phyloP scores from a whole-genome alignment of 495 filamentous ascomycete species.

The Cercophora newfieldiana region DNA sequence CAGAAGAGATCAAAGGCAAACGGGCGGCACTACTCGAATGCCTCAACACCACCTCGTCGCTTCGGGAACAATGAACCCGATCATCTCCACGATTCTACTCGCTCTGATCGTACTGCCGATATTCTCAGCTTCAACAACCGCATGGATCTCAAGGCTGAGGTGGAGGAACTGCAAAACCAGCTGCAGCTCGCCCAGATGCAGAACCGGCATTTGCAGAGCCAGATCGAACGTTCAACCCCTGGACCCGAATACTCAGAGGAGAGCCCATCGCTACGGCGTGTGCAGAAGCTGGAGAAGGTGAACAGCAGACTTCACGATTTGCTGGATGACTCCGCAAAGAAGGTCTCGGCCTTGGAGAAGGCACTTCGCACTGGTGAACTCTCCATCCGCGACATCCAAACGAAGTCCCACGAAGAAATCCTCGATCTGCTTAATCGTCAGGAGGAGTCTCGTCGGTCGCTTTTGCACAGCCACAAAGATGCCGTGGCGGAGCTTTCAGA shows the following conservation, averaged over 20 bases:
- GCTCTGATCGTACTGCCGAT: slow-evolving; percentile 88
- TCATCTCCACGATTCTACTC: slow-evolving; percentile 66
- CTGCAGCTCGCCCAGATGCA: slow-evolving; percentile 95
- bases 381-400: slow-evolving; percentile 86
- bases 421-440: slow-evolving; percentile 92
- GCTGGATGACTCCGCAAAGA: slow-evolving; percentile 92
- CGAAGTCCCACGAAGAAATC: slow-evolving; percentile 91
- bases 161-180: slow-evolving; percentile 93
- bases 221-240: slow-evolving; percentile 65
- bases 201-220: slow-evolving; percentile 89
- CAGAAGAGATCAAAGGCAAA: slow-evolving; percentile 75
- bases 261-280: slow-evolving; percentile 77
- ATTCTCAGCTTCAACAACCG: slow-evolving; percentile 84
- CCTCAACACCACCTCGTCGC: slow-evolving; percentile 73
- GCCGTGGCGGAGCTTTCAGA: slow-evolving; percentile 82
- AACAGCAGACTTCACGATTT: slow-evolving; percentile 92
- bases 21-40: slow-evolving; percentile 67
- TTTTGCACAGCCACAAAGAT: slow-evolving; percentile 82
- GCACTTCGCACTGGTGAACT: slow-evolving; percentile 86
- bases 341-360: slow-evolving; percentile 87
- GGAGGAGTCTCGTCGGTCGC: slow-evolving; percentile 78
- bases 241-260: slow-evolving; percentile 67
- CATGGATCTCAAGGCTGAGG: slow-evolving; percentile 87
- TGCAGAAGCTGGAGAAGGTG: slow-evolving; percentile 89
- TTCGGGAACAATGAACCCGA: slow-evolving; percentile 66